phyloP scores from a whole-genome alignment of 2,329 filamentous ascomycete genomes.

The Epichloe uncinata region DNA sequence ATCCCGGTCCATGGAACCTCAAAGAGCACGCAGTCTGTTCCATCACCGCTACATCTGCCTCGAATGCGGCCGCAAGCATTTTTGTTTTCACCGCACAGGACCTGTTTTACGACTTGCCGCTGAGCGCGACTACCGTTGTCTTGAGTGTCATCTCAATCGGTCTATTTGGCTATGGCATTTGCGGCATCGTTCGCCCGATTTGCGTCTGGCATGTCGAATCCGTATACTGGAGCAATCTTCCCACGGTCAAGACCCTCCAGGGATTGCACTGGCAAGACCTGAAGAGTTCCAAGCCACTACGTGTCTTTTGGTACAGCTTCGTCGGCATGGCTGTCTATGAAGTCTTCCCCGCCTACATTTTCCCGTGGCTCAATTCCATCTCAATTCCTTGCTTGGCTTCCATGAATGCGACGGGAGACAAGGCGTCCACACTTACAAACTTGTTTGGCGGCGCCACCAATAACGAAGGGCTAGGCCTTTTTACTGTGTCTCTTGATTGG shows the following conservation, averaged over 20 bases:
- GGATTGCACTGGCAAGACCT: constrained; percentile 39
- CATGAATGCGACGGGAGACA: constrained; percentile 17
- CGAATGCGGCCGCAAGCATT: constrained; percentile 24
- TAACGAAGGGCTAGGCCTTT: constrained; percentile 25
- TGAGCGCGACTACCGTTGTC: constrained; percentile 32
- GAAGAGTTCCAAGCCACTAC: constrained; percentile 35
- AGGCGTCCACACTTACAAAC: constrained; percentile 1
- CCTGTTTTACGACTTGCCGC: constrained; percentile 36
- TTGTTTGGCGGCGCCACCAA: constrained; percentile 27
- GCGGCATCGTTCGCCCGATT: constrained; percentile 38
- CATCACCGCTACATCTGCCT: constrained; percentile 40
- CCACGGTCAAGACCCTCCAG: constrained; percentile 39
- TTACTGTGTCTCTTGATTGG: constrained; percentile 30
- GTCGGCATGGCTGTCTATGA: constrained; percentile 35
- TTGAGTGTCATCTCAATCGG: constrained; percentile 37
- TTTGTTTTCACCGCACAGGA: constrained; percentile 34
- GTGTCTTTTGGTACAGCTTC: constrained; percentile 39
- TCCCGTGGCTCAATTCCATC: constrained; percentile 40
- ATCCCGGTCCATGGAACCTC: constrained; percentile 36
- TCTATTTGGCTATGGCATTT: constrained; percentile 41
- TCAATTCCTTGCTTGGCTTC: constrained; percentile 41
- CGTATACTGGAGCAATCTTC: constrained; percentile 41
- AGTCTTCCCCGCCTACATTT: constrained; percentile 41
- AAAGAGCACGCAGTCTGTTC: constrained; percentile 43
- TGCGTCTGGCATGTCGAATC: constrained; percentile 42